Evolutionary conservation across 2,329 filamentous ascomycete genomes (phyloP).

Genomic region (Gnomoniopsis smithogilvyi): DNA sequence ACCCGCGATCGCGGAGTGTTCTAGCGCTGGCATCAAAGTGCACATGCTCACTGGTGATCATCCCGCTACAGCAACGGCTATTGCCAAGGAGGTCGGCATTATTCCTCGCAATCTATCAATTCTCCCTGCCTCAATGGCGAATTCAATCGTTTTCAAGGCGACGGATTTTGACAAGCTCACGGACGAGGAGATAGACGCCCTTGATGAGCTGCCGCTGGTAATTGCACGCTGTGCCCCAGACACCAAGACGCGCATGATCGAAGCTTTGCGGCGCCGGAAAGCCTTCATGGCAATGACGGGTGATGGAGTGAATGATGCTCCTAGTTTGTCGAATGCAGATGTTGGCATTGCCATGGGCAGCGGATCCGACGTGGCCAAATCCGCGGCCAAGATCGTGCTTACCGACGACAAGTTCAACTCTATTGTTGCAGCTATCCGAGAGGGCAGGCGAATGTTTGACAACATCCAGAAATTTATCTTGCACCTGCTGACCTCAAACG

Average conservation of each 20-base stretch:
- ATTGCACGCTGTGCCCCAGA: constrained; percentile 81
- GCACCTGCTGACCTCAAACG: constrained; percentile 75
- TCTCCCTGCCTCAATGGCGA: constrained; percentile 60
- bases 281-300: constrained; percentile 85
- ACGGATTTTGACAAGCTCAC: constrained; percentile 75
- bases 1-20: constrained; percentile 65
- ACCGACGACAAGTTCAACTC: constrained; percentile 88
- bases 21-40: constrained; percentile 71
- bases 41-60: constrained; percentile 87
- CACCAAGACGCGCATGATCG: constrained; percentile 89
- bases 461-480: constrained; percentile 88
- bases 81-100: constrained; percentile 76
- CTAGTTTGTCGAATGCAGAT: constrained; percentile 75
- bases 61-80: constrained; percentile 72
- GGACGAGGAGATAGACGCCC: constrained; percentile 70
- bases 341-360: constrained; percentile 91
- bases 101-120: constrained; percentile 60
- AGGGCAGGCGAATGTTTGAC: constrained; percentile 81
- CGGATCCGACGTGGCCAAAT: constrained; percentile 82
- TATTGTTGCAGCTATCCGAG: constrained; percentile 78
- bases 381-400: constrained; percentile 76
- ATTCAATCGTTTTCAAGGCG: constrained; percentile 70
- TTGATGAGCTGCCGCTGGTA: constrained; percentile 74
- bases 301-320: constrained; percentile 84
- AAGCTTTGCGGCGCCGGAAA: constrained; percentile 74